Evolutionary conservation across 2,329 filamentous ascomycete genomes (phyloP), one percentile per base, ranked within the genome.

Genomic region (Aspergillus japonicus): DNA sequence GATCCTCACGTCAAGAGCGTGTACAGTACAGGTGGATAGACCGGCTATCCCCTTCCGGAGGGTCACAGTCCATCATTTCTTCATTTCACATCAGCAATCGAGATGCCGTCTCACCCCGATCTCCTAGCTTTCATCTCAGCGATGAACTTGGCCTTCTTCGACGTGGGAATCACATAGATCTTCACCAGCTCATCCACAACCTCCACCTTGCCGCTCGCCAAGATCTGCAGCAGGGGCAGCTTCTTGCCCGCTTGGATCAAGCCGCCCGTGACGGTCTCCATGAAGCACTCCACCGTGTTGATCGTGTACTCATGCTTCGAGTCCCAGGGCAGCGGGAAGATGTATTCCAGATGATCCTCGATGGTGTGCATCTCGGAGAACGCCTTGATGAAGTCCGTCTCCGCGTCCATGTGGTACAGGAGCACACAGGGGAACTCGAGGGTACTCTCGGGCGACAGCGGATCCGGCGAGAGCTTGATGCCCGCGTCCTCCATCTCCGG

Each of bases 321-420:
- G 69, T 98, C 95, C 95, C 95, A 99, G 12, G 92, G 92, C 69
- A 92, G 76, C 2, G 93, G 94, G 59, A 99, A 85, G 10, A 98
- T 88, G 70, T 97, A 96, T 3, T 82, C 81, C 53, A 99, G 80
- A 75, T 97, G 93, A 65, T 94, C 87, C 7, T 82, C 83, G 29
- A 97, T 80, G 16, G 83, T 84, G 67, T 95, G 87, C 61, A 83
- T 86, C 81, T 98, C 95, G 55, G 83, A 82, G 68, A 96, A 95
- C 0, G 86, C 85, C 79, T 96, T 96, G 76, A 99, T 85, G 69
- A 99, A 95, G 75, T 99, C 95, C 1, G 87, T 90, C 80, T 98
- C 88, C 50, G 89, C 82, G 62, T 91, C 83, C 64, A 89, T 80
- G 5, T 95, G 94, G 74, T 99, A 99, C 58, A 99, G 81, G 57